Evolutionary conservation across 129 eudicot genomes (phyloP), one percentile per base, ranked within the genome.

Genomic region (Tagetes erecta): DNA sequence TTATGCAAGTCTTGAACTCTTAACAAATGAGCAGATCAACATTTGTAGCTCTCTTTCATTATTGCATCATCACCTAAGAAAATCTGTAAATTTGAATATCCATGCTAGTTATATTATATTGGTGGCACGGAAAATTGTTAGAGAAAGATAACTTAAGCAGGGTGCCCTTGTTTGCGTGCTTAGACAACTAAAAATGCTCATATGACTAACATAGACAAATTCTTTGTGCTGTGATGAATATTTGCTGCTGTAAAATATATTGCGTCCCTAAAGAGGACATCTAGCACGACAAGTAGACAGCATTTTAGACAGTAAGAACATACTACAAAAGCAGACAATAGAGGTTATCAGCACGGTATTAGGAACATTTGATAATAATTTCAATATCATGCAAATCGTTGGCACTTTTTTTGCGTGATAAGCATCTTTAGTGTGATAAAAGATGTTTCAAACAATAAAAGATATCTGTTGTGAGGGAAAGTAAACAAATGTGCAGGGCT

Each of bases 111-210:
- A 35, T 37, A 62, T 36, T 62, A 36, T 36, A 31, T 57, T 57
- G 67, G 45, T 36, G 66, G 30, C 45, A 11, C 36, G 44, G 44
- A 44, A 30, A 41, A 40, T 59, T 42, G n/a, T 31, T 2, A 11
- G 45, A 59, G 56, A 58, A 58, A 44, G 41, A 41, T 42, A 44
- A 73, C 20, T 42, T 68, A 58, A 58, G 41, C 68, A 10, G 56
- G 31, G 14, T 58, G 59, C 36, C 5, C 44, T 13, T 59, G 68
- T 31, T 3, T 72, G 56, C 33, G 42, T 60, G 8, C 13, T 31
- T 31, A 72, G 56, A 72, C 77, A 42, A 62, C 30, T 36, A 62
- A 12, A 4, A 4, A 11, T 36, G 67, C 27, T 62, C 67, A 62
- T 35, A 62, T 4, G 67, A 60, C 13, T 57, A 57, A 57, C 64